Evolutionary conservation across 345 rosid species (phyloP).

Genomic region (Dimocarpus longan): DNA sequence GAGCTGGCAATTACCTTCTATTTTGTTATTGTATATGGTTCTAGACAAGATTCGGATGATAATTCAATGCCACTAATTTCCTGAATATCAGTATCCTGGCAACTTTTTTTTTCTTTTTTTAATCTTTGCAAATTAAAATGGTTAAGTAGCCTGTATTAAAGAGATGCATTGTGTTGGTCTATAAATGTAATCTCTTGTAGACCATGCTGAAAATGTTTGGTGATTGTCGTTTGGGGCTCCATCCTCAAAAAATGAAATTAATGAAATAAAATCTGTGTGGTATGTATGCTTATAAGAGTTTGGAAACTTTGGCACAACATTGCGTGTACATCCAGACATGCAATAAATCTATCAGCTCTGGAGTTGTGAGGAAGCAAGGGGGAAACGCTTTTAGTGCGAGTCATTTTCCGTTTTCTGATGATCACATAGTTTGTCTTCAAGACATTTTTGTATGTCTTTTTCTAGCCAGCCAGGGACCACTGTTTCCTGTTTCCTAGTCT

Average conservation of each 20-base stretch:
- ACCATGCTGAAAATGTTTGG: neutral
- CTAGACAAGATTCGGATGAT: neutral
- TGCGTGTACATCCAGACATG: neutral
- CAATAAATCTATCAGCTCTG: neutral
- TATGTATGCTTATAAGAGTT: neutral
- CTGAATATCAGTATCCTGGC: neutral
- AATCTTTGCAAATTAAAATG: neutral
- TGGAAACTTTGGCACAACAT: neutral
- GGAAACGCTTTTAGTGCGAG: neutral
- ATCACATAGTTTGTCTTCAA: constrained; percentile 1
- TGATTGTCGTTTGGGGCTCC: neutral
- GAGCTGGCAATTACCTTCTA: neutral
- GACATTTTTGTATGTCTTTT: neutral
- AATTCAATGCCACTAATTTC: neutral
- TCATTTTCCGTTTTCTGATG: constrained; percentile 11
- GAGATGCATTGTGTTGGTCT: neutral
- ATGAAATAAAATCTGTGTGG: neutral
- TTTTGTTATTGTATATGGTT: neutral
- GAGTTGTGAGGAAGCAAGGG: neutral
- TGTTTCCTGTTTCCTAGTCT: constrained; percentile 8
- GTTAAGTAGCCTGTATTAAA: neutral
- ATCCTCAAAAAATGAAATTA: neutral
- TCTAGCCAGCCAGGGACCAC: constrained; percentile 16
- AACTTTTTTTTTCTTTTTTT: neutral
- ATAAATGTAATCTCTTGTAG: neutral